Evolutionary conservation across 2,329 filamentous ascomycete species (phyloP), one percentile per base, ranked within the genome.

Genomic region (Fusarium citri): DNA sequence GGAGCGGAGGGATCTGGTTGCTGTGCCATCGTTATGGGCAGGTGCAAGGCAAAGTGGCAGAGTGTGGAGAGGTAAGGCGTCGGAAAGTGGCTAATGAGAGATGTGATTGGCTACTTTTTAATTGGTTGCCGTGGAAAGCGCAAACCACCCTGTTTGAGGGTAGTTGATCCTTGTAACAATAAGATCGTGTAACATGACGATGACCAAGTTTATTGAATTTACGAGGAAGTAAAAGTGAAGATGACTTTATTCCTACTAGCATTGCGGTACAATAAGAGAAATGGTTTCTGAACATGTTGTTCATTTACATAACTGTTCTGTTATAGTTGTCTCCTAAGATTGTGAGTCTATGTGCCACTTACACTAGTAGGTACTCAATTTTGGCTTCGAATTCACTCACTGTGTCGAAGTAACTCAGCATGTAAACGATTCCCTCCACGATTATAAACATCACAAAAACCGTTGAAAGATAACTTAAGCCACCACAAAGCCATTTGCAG

Each of bases 11-110:
- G 62, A 60, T 69, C 71, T 72, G 59, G 72, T 74, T 74, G 72
- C 72, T 64, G 72, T 69, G 72, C 69, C 62, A 57, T 72, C 50
- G 71, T 65, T 54, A 50, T 69, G 70, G 71, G 12, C 66, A 59
- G 47, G 37, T 45, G 28, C 48, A 64, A 45, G 41, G 23, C 20
- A 48, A 37, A 48, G 61, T 66, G 53, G 61, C 56, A 48, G 51
- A 45, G 25, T 37, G 51, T 59, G 58, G 48, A 22, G 42, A 55
- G 16, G 20, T 31, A 50, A 43, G 48, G 61, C 61, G 42, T 41
- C 30, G 23, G 26, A 46, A 55, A 42, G 67, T 71, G 57, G 67
- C 67, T 71, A 43, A 22, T 43, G 31, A 22, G 22, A 15, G 7
- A 20, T 12, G 4, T 70, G 53, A 59, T 70, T 70, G 67, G 67